Evolutionary conservation across 192 early-diverging fungal species (phyloP), one percentile per base, ranked within the genome.

Genomic region (Radiomyces spectabilis): DNA sequence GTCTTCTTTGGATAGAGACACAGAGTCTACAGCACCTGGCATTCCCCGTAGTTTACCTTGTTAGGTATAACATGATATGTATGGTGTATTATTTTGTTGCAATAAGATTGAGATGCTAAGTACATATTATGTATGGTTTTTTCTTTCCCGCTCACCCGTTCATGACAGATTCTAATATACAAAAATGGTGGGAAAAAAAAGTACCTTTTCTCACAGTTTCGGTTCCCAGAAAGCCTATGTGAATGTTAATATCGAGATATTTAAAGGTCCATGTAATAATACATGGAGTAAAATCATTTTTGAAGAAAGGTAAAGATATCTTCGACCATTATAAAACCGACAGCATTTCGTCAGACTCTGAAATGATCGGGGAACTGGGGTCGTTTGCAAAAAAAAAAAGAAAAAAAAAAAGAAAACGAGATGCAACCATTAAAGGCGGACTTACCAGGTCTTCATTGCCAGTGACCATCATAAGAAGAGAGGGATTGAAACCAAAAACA

Each of bases 401-500:
- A n/a, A n/a, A n/a, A 34, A 38, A 41, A n/a, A n/a, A n/a, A n/a
- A n/a, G n/a, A n/a, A n/a, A n/a, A n/a, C n/a, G n/a, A n/a, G n/a
- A n/a, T n/a, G n/a, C 13, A 13, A 8, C 24, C 18, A 8, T 44
- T 44, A 15, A 16, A 24, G 6, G n/a, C 16, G 16, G 25, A 74
- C 76, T 71, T 76, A 89, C 87, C 76, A 91, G 46, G 40, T 84
- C 81, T 5, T 56, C 67, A 10, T 75, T 76, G 9, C 82, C 86
- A 29, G 69, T 78, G 19, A 82, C 85, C 68, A 89, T 77, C 85
- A 91, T 84, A 46, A 80, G 59, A 54, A 75, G 85, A 37, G 71
- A 66, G 18, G 87, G 89, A 63, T 87, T 91, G 47, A 89, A 88
- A 26, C 66, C 72, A 10, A 91, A 77, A 13, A 86, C 70, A 31